These are phyloP conservation scores for Suillus subluteus DNA, from an alignment of 768 basidiomycete species.

Conservation along the genomic window DNA sequence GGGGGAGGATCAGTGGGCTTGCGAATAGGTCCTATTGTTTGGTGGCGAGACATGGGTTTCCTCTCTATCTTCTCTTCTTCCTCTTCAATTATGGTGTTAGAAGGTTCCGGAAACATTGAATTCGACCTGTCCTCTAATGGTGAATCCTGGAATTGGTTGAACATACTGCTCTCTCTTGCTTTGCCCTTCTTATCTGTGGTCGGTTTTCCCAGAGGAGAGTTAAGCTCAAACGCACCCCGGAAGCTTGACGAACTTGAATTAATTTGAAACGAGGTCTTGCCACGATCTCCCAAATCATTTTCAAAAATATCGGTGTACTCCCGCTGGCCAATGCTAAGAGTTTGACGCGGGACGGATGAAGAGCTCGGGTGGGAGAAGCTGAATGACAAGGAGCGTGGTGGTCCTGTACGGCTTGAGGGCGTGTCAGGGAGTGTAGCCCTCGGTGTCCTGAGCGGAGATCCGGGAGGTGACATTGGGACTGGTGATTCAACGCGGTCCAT, in stretches of 20 bases:
- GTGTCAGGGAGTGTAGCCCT: slow-evolving; percentile 36
- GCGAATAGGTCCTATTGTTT: slow-evolving; percentile 9
- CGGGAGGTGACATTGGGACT: slow-evolving; percentile 12
- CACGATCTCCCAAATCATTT: slow-evolving; percentile 39
- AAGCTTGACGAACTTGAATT: slow-evolving; percentile 47
- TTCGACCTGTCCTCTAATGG: slow-evolving; percentile 47
- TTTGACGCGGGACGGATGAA: slow-evolving; percentile 30
- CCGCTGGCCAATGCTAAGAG: slow-evolving; percentile 30
- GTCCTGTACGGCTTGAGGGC: slow-evolving; percentile 70
- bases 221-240: slow-evolving; percentile 62
- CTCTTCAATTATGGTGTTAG: slow-evolving; percentile 32
- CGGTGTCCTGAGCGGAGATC: slow-evolving; percentile 11
- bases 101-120: slow-evolving; percentile 22
- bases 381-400: slow-evolving; percentile 73
- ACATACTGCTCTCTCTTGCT: slow-evolving; percentile 48
- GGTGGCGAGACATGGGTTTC: slow-evolving; percentile 22
- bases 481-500: slow-evolving; percentile 19
- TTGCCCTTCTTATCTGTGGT: slow-evolving; percentile 56
- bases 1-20: slow-evolving; percentile 14
- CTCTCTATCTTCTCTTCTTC: slow-evolving; percentile 28
- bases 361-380: slow-evolving; percentile 57
- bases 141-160: slow-evolving; percentile 59
- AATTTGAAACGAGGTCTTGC: slow-evolving; percentile 33
- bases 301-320: slow-evolving; percentile 32
- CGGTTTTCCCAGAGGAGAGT: slow-evolving; percentile 38